Conservation (phyloP, 2,329 filamentous ascomycete genomes). For the Ophiostoma triangulosporum region DNA sequence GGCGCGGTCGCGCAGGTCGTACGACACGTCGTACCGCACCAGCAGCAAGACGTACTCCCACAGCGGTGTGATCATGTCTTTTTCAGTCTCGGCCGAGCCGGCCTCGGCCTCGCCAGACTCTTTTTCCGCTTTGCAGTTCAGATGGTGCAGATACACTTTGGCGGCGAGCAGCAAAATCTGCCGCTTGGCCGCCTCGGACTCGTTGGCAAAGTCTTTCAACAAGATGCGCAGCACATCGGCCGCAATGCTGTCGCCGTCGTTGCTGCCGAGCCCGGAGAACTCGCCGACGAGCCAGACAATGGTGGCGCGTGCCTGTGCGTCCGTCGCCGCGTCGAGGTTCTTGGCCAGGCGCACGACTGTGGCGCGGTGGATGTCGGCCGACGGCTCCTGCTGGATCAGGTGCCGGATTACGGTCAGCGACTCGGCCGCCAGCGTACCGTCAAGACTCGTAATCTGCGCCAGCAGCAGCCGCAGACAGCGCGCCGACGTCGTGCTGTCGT, state of each 20-base stretch:
- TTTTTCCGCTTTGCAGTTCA: conserved; percentile 37
- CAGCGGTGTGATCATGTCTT: conserved; percentile 58
- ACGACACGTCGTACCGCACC: conserved; percentile 85
- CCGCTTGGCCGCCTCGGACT: conserved; percentile 74
- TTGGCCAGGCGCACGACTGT: conserved; percentile 84
- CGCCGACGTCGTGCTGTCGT: conserved; percentile 44
- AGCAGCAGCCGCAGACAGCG: conserved; percentile 74
- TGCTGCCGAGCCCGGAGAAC: conserved; percentile 65
- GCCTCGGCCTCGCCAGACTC: background rate
- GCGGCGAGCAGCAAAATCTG: conserved; percentile 87
- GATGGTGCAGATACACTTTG: conserved; percentile 88
- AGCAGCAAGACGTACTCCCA: conserved; percentile 79
- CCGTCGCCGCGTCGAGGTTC: conserved; percentile 77
- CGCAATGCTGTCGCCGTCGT: conserved; percentile 85
- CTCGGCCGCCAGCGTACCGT: conserved; percentile 80
- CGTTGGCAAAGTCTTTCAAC: conserved; percentile 62
- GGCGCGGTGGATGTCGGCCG: conserved; percentile 49
- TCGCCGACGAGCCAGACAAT: conserved; percentile 98
- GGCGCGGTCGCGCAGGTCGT: conserved; percentile 83
- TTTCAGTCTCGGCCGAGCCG: background rate
- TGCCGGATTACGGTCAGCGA: conserved; percentile 90
- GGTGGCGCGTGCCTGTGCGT: conserved; percentile 77
- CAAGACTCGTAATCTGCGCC: conserved; percentile 74
- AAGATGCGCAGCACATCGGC: conserved; percentile 84
- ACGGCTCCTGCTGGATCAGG: conserved; percentile 81